These are phyloP conservation scores for Filobasidium floriforme DNA, from an alignment of 768 basidiomycete genomes.

Conservation along the genomic window DNA sequence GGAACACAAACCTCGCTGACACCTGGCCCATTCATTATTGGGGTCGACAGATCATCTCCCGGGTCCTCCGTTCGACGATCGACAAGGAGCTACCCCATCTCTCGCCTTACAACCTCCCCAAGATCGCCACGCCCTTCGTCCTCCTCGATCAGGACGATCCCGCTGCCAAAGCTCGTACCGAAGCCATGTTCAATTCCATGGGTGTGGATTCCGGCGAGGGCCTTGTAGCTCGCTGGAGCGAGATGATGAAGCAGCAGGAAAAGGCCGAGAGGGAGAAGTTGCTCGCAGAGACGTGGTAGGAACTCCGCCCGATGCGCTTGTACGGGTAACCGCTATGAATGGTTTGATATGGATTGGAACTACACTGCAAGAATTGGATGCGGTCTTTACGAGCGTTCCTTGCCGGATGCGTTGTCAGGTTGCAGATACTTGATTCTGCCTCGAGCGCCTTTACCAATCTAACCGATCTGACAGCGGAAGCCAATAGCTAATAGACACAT, in stretches of 20 bases:
- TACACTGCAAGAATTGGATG: no score
- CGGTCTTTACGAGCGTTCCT: no score
- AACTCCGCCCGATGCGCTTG: no score
- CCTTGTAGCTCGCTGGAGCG: neutral
- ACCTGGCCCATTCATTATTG: no score
- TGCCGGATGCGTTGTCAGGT: no score
- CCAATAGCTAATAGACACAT: no score
- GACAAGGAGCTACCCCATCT: neutral
- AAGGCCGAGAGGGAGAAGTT: neutral
- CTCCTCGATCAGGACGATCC: neutral
- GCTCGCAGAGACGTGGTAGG: neutral
- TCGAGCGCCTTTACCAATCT: no score
- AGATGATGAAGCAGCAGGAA: neutral
- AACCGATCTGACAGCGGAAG: no score
- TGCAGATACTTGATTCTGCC: no score
- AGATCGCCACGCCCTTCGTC: neutral
- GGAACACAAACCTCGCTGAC: no score
- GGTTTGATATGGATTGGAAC: no score
- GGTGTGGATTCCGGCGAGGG: neutral
- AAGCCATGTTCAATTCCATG: neutral
- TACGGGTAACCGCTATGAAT: no score
- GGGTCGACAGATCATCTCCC: neutral
- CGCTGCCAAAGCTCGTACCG: neutral
- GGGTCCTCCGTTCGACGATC: neutral
- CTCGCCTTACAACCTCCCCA: neutral